Conservation (phyloP, 106 monocot genomes). For the Alisma plantagoaquatica region DNA sequence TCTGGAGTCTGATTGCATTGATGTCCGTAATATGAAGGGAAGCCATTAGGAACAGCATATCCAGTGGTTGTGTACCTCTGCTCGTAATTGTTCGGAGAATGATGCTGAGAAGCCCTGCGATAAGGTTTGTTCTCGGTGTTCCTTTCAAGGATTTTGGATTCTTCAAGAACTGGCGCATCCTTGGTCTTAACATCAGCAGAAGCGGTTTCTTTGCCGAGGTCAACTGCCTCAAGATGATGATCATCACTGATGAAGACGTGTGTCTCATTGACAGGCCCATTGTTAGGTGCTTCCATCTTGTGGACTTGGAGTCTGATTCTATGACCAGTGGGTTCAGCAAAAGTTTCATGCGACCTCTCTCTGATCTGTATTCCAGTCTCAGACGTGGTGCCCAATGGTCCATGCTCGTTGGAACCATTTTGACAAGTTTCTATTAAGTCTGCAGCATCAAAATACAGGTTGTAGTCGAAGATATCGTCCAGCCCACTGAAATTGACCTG, state of each 20-base stretch:
- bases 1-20: too few species aligned
- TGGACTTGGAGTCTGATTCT: slow-evolving; percentile 22
- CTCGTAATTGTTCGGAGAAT: background rate
- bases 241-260: slow-evolving; percentile 17
- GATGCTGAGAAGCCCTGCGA: background rate
- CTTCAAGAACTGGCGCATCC: background rate
- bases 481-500: background rate
- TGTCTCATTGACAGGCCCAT: slow-evolving; percentile 20
- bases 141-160: background rate
- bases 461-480: background rate
- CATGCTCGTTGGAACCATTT: background rate
- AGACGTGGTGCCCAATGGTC: background rate
- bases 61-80: background rate
- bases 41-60: too few species aligned
- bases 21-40: too few species aligned
- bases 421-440: background rate
- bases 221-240: slow-evolving; percentile 11
- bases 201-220: too few species aligned
- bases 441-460: background rate
- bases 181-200: too few species aligned
- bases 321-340: background rate
- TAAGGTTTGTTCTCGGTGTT: background rate
- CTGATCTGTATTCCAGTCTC: slow-evolving; percentile 35
- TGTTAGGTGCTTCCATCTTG: slow-evolving; percentile 43
- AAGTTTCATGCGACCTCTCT: slow-evolving; percentile 3